phyloP scores from a whole-genome alignment of 768 basidiomycete genomes.

The Termitomyces heimii region DNA sequence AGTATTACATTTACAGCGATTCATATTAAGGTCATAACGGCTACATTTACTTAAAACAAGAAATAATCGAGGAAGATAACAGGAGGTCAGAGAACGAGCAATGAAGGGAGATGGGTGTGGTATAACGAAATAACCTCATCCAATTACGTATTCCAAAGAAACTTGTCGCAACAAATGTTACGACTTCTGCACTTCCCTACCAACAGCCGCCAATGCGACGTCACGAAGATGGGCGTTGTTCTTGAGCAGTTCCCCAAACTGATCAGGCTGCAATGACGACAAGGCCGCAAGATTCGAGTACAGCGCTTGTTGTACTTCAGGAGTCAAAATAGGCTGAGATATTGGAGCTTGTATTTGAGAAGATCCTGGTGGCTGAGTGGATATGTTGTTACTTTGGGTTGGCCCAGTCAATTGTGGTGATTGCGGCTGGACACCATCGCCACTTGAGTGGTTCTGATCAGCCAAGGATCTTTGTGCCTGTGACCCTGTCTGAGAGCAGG shows the following conservation, averaged over 20 bases:
- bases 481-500: neutral
- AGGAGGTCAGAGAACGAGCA: neutral
- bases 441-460: neutral
- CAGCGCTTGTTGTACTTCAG: constrained; percentile 9
- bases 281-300: constrained; percentile 23
- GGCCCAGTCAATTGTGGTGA: neutral
- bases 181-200: constrained; percentile 16
- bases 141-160: neutral
- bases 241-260: constrained; percentile 30
- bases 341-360: constrained; percentile 1
- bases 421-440: neutral
- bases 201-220: constrained; percentile 28
- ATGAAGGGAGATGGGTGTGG: neutral
- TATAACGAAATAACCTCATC: neutral
- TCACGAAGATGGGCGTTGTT: constrained; percentile 33
- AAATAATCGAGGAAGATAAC: neutral
- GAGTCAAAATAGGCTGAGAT: neutral
- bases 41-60: neutral
- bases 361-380: neutral
- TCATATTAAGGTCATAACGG: neutral
- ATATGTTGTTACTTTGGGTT: neutral
- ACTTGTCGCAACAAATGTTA: neutral
- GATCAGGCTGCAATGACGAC: constrained; percentile 27
- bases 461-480: neutral
- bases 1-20: neutral